A percentile compares a stretch with the other conserved stretches of the same genome.
Evolutionary conservation across 192 early-diverging fungal genomes (phyloP).

Genomic region (Gryganskiella cystojenkinii): DNA sequence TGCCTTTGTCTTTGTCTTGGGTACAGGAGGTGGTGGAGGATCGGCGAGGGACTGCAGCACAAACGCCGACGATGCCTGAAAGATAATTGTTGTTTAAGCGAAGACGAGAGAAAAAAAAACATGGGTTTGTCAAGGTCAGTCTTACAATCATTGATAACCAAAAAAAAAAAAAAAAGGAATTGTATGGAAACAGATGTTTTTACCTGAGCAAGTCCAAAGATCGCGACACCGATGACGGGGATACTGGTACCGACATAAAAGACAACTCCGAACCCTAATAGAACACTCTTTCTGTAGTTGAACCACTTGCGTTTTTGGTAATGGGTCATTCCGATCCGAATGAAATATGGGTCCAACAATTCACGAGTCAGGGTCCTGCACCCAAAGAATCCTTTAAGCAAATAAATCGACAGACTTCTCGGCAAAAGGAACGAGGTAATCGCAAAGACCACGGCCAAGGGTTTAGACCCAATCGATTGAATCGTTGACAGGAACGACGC

Average conservation of each 20-base stretch:
- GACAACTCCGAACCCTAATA: conserved; percentile 68
- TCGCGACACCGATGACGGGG: conserved; percentile 63
- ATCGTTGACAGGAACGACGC: conserved; percentile 62
- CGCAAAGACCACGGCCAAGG: conserved; percentile 51
- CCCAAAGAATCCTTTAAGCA: conserved; percentile 62
- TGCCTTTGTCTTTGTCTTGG: conserved; percentile 14
- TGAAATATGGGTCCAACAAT: conserved; percentile 73
- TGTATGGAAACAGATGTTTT: no score
- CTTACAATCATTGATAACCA: neutral
- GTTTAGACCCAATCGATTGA: conserved; percentile 58
- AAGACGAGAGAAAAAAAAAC: neutral
- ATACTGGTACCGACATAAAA: conserved; percentile 62
- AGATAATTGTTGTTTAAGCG: no score
- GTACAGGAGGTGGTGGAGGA: conserved; percentile 40
- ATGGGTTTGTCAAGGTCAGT: neutral
- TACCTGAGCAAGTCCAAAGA: conserved; percentile 68
- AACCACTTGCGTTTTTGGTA: conserved; percentile 66
- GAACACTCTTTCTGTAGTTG: conserved; percentile 60
- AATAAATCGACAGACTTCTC: conserved; percentile 35
- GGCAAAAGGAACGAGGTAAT: conserved; percentile 55
- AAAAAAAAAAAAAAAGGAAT: neutral
- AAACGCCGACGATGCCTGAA: conserved; percentile 28
- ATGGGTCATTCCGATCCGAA: conserved; percentile 56
- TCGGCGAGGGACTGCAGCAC: conserved; percentile 37
- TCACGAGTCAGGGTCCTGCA: conserved; percentile 66